Base-by-base conservation (phyloP, 331 rosid species). In the Arachis monticola region DNA sequence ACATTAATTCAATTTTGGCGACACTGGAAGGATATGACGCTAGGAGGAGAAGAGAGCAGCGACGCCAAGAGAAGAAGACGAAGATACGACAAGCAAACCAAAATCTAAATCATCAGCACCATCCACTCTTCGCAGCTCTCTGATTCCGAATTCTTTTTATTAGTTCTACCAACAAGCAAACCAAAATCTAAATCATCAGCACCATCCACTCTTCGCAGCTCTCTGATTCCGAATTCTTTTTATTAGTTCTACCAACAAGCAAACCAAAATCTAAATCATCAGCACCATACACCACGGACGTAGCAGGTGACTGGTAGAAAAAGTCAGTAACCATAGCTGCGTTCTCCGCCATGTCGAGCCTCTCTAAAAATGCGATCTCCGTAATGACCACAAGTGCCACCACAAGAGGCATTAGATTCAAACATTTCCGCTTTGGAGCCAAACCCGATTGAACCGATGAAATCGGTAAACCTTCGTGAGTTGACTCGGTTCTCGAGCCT, bases 261-360 rank as follows among this genome's bases (percentile, higher is more conserved):
- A n/a, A n/a, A n/a, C n/a, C n/a, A n/a, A n/a, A n/a, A n/a, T n/a
- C n/a, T 22, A 22, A 22, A 22, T 22, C 27, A 22, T 22, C 27
- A 22, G 27, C 27, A 22, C 27, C 72, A 68, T 8, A 40, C 27
- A 22, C 81, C 6, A 64, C 69, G 72, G 57, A 6, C 45, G 6
- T 51, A 57, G 56, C 86, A 27, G 58, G 81, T 0, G 89, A 57
- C 41, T 82, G 80, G 73, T 78, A 71, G 88, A 95, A 87, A 56
- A 88, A 75, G 73, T 92, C 93, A 47, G 94, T 82, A 81, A 92
- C 91, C 73, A 87, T 60, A 45, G 88, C 88, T 6, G 87, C 90
- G 76, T 95, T 88, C 69, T 92, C 92, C n/a, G 82, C 90, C 80
- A 90, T 74, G 83, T 95, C 97, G n/a, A 92, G 92, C 77, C 88